phyloP scores from a whole-genome alignment of 768 basidiomycete genomes.

The Ephemerocybe angulata region DNA sequence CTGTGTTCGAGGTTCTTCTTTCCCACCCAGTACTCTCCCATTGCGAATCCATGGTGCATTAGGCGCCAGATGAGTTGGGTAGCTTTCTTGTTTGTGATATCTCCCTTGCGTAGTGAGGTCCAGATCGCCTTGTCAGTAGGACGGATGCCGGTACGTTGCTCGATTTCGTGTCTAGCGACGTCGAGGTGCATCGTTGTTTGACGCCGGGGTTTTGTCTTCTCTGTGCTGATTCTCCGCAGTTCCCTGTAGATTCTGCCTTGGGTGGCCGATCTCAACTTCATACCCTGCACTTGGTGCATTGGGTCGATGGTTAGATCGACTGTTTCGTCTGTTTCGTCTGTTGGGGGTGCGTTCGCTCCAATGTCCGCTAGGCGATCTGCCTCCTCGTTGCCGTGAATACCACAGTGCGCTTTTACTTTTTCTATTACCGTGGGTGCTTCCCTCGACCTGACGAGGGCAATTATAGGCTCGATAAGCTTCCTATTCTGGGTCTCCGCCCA shows the following conservation, averaged over 20 bases:
- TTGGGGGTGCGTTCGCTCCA: not conserved
- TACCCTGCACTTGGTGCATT: not conserved
- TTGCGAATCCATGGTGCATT: not conserved
- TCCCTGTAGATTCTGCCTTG: not conserved
- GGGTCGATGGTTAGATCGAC: too few species aligned
- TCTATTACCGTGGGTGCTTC: not conserved
- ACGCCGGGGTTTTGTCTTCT: not conserved
- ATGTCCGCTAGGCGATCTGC: slow-evolving; percentile 11
- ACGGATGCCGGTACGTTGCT: not conserved
- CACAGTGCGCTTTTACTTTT: slow-evolving; percentile 16
- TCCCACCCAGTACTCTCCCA: slow-evolving; percentile 1
- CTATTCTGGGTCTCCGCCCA: slow-evolving; percentile 7
- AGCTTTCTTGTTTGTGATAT: not conserved
- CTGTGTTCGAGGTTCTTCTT: not conserved
- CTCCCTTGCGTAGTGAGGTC: not conserved
- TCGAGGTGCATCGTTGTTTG: not conserved
- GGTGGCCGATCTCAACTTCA: not conserved
- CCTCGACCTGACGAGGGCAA: not conserved
- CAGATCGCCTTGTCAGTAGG: not conserved
- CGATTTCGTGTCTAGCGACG: not conserved
- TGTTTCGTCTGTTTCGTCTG: too few species aligned
- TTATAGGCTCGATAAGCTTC: not conserved
- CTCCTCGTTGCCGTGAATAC: slow-evolving; percentile 11
- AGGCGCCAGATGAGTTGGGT: not conserved
- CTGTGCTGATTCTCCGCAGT: not conserved